Percentiles rank a stretch among this genome's conserved stretches.
phyloP scores from a whole-genome alignment of 108 stramenopile genomes.

The Nitzschia inconspicua region DNA sequence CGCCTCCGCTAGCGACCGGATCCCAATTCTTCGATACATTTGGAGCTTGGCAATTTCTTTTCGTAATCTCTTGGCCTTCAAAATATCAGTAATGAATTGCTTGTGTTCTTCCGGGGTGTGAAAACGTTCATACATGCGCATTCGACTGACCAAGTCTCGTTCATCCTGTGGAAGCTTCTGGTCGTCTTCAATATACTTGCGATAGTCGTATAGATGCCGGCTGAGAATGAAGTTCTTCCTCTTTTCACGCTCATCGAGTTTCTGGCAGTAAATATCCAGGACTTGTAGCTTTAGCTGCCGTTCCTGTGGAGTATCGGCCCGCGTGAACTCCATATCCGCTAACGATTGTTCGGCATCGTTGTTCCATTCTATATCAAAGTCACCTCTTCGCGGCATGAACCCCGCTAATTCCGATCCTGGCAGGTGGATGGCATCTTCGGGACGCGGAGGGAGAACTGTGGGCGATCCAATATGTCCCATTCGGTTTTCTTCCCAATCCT shows the following conservation, averaged over 20 bases:
- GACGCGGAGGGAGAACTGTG: constrained; percentile 72
- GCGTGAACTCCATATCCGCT: constrained; percentile 90
- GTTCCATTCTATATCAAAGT: constrained; percentile 96
- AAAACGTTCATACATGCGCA: constrained; percentile 91
- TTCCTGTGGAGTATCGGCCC: constrained; percentile 76
- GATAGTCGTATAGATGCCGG: constrained; percentile 77
- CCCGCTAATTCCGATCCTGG: constrained; percentile 82
- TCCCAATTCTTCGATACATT: constrained; percentile 87
- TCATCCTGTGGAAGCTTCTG: constrained; percentile 76
- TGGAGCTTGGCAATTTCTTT: constrained; percentile 94
- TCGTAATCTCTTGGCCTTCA: constrained; percentile 80
- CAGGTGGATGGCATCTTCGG: constrained; percentile 61
- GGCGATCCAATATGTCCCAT: constrained; percentile 53
- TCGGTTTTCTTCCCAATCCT: constrained; percentile 68
- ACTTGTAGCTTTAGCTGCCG: constrained; percentile 85
- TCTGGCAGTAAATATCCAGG: constrained; percentile 83
- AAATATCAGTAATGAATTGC: constrained; percentile 70
- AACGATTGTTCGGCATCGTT: constrained; percentile 91
- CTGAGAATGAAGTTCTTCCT: constrained; percentile 83
- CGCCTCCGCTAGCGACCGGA: constrained; percentile 73
- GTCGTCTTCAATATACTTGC: constrained; percentile 64
- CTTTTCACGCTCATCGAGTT: constrained; percentile 84
- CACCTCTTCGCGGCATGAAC: constrained; percentile 92
- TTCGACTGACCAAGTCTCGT: constrained; percentile 81
- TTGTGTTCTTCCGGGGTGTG: constrained; percentile 87